A percentile compares a stretch with the other conserved stretches of the same genome.
Conservation (phyloP, 2,329 filamentous ascomycete genomes). For the Rhynchosporium graminicola region DNA sequence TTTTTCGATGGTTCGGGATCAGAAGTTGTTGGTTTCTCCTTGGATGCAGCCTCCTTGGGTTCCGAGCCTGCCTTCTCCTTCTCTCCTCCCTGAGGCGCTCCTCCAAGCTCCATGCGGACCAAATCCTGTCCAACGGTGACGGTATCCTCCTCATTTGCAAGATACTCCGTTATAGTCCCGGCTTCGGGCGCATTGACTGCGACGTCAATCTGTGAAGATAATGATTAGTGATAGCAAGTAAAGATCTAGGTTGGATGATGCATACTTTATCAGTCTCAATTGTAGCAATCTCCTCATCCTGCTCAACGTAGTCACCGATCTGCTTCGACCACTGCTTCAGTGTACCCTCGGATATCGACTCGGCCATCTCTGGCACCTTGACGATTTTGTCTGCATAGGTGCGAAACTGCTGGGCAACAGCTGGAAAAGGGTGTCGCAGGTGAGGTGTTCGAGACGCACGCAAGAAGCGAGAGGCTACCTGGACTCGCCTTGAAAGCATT, state of each 20-base stretch:
- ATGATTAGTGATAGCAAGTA: slow-evolving; percentile 18
- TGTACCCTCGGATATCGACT: slow-evolving; percentile 97
- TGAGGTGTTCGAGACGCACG: slow-evolving; percentile 36
- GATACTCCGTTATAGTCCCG: slow-evolving; percentile 86
- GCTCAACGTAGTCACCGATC: slow-evolving; percentile 90
- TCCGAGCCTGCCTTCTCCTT: slow-evolving; percentile 53
- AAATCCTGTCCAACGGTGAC: slow-evolving; percentile 93
- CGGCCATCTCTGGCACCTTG: slow-evolving; percentile 97
- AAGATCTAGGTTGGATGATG: slow-evolving; percentile 4
- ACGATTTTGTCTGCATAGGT: slow-evolving; percentile 78
- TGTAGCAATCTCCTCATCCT: slow-evolving; percentile 96
- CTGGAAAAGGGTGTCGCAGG: slow-evolving; percentile 46
- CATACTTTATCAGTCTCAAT: slow-evolving; percentile 97
- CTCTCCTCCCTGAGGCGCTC: slow-evolving; percentile 56
- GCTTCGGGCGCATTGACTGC: slow-evolving; percentile 92
- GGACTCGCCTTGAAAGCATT: slow-evolving; percentile 41
- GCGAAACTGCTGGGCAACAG: slow-evolving; percentile 55
- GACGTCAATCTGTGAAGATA: slow-evolving; percentile 77
- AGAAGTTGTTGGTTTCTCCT: slow-evolving; percentile 57
- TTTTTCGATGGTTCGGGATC: slow-evolving; percentile 40
- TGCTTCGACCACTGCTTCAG: slow-evolving; percentile 93
- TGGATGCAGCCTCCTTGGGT: slow-evolving; percentile 59
- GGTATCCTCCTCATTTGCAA: slow-evolving; percentile 92
- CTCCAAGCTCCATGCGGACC: slow-evolving; percentile 80
- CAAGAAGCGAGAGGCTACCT: slow-evolving; percentile 40